Base-by-base conservation (phyloP, 2,329 filamentous ascomycete genomes). In the Berkeleyomyces rouxiae region DNA sequence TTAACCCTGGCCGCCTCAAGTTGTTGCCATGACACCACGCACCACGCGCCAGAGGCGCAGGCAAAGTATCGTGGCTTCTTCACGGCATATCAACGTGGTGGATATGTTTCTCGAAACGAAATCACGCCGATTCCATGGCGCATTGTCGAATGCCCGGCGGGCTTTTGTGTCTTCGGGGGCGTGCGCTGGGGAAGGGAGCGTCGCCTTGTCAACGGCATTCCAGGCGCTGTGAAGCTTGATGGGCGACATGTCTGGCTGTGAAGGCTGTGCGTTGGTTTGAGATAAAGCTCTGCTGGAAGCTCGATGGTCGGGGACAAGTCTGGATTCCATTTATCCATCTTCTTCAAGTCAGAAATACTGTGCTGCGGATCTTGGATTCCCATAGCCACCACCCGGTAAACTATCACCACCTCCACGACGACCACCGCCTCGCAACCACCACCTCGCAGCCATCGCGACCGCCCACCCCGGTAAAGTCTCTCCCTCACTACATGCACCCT, bases 191-290 rank as follows among this genome's bases (percentile, higher is more conserved):
- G 16, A 43, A 63, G 61, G 61, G 61, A 58, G 16, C 9, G 39
- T 63, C 36, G 7, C 43, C 44, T 13, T 33, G 37, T 51, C 53
- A n/a, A 59, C 61, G 7, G 33, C 61, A 63, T 63, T 57, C 61
- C 61, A 63, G 44, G 2, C 23, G 23, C 23, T 2, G 23, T 23
- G 23, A 23, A 23, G 23, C 23, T 23, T 23, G 23, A 23, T 23
- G 23, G 23, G 23, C 23, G 23, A 23, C 23, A 23, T 23, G 23
- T 23, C 23, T 23, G n/a, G 13, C 44, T 37, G 10, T 37, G 16
- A 46, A 60, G 16, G 51, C 33, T 11, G 6, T 13, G 36, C 7
- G n/a, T 4, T 39, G 1, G 10, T 39, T 11, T 13, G 10, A 37
- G 42, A 59, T 59, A 59, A 44, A 59, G 16, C 36, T 44, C 23